Conservation (phyloP, 2,329 filamentous ascomycete species). For the Alternaria arborescens region DNA sequence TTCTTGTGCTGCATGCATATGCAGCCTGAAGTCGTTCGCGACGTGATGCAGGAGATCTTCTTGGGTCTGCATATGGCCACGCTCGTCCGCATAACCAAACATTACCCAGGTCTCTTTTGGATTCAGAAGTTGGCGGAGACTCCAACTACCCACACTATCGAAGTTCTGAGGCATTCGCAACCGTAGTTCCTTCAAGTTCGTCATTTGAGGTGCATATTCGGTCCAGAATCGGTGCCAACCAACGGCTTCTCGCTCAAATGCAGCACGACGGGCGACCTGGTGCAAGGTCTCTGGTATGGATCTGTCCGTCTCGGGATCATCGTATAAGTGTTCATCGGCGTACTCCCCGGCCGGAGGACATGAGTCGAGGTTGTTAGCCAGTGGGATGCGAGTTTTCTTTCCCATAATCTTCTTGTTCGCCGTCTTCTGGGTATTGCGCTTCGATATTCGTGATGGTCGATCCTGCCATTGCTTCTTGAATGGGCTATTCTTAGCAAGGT, state of each 20-base stretch:
- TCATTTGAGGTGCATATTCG: constrained; percentile 26
- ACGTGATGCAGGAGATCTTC: constrained; percentile 16
- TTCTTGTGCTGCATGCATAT: constrained; percentile 12
- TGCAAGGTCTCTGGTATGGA: constrained; percentile 11
- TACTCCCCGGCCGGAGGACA: constrained; percentile 25
- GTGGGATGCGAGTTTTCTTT: not conserved
- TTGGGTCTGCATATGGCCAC: constrained; percentile 27
- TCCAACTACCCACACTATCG: constrained; percentile 26
- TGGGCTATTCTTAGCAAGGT: constrained; percentile 1
- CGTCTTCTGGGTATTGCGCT: constrained; percentile 1
- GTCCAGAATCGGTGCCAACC: constrained; percentile 41
- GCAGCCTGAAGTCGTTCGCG: not conserved
- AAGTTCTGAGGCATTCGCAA: constrained; percentile 36
- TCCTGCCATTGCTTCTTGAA: constrained; percentile 10
- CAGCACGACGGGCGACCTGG: constrained; percentile 25
- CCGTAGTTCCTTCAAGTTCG: constrained; percentile 21
- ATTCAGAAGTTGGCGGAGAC: constrained; percentile 28
- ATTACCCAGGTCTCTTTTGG: constrained; percentile 27
- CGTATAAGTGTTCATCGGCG: not conserved
- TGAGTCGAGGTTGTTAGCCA: constrained; percentile 14
- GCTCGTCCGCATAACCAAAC: constrained; percentile 28
- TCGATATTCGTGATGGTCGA: constrained; percentile 3
- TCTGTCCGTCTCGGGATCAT: constrained; percentile 11
- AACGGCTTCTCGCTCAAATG: constrained; percentile 31
- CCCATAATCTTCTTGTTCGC: not conserved